Percentiles rank a stretch among this genome's conserved stretches.
Evolutionary conservation across 2,329 filamentous ascomycete genomes (phyloP).

Genomic region (Diplocarpon mali): DNA sequence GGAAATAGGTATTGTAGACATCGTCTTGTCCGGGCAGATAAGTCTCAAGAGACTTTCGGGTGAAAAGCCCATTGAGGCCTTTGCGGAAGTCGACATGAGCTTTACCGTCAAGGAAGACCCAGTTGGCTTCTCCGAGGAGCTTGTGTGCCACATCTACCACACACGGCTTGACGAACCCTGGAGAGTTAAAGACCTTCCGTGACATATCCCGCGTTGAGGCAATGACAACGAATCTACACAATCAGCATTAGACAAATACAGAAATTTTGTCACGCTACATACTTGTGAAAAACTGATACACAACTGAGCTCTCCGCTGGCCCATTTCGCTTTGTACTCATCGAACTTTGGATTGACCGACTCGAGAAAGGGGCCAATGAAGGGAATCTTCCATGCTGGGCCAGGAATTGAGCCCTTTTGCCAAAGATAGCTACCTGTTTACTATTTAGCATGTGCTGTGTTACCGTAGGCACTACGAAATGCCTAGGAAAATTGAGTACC

Average conservation of each 20-base stretch:
- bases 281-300: constrained; percentile 99
- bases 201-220: constrained; percentile 91
- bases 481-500: constrained; percentile 26
- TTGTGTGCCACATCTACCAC: constrained; percentile 93
- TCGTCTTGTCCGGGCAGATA: constrained; percentile 91
- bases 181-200: constrained; percentile 94
- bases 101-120: constrained; percentile 95
- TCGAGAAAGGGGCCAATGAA: constrained; percentile 95
- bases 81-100: constrained; percentile 95
- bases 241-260: not conserved
- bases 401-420: constrained; percentile 65
- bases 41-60: constrained; percentile 71
- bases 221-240: constrained; percentile 81
- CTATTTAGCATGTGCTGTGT: constrained; percentile 1
- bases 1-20: constrained; percentile 80
- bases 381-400: constrained; percentile 64
- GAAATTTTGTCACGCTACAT: constrained; percentile 27
- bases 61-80: constrained; percentile 90
- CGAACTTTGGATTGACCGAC: constrained; percentile 84
- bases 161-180: constrained; percentile 83
- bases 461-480: not conserved
- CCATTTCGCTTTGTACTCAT: constrained; percentile 89
- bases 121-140: constrained; percentile 83
- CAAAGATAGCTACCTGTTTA: constrained; percentile 59
- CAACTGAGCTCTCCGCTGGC: constrained; percentile 83